Conservation (phyloP, 1,284 basidiomycete genomes). For the Leccinum griseonigrum region DNA sequence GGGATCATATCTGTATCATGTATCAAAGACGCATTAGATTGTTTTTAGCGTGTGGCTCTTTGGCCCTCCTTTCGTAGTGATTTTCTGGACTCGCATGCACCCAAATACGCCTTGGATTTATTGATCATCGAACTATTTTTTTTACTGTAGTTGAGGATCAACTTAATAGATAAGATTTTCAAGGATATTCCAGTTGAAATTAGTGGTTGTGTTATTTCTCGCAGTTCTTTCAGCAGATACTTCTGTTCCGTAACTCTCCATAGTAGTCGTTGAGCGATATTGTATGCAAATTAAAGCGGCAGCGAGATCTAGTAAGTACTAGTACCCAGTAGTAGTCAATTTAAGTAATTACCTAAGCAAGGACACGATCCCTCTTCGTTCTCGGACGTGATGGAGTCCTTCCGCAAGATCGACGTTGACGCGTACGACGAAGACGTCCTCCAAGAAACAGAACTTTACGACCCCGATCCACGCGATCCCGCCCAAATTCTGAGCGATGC, state of each 20-base stretch:
- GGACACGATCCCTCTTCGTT: neutral
- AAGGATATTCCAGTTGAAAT: neutral
- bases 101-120: neutral
- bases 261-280: neutral
- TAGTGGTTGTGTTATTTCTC: neutral
- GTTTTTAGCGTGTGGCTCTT: neutral
- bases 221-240: neutral
- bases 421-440: conserved; percentile 90
- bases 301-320: neutral
- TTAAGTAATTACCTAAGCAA: neutral
- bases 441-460: conserved; percentile 82
- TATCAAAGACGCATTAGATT: neutral
- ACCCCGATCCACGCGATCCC: conserved; percentile 85
- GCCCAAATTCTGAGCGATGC: conserved; percentile 74
- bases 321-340: neutral
- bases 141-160: neutral
- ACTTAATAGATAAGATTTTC: neutral
- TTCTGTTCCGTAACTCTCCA: neutral
- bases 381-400: conserved; percentile 40
- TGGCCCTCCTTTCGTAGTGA: neutral
- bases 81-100: neutral
- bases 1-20: neutral
- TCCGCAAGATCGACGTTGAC: conserved; percentile 95
- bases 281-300: neutral
- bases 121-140: neutral